These are phyloP conservation scores for Herpetomonas tarakana DNA, from an alignment of 208 protist species.

Conservation along the genomic window DNA sequence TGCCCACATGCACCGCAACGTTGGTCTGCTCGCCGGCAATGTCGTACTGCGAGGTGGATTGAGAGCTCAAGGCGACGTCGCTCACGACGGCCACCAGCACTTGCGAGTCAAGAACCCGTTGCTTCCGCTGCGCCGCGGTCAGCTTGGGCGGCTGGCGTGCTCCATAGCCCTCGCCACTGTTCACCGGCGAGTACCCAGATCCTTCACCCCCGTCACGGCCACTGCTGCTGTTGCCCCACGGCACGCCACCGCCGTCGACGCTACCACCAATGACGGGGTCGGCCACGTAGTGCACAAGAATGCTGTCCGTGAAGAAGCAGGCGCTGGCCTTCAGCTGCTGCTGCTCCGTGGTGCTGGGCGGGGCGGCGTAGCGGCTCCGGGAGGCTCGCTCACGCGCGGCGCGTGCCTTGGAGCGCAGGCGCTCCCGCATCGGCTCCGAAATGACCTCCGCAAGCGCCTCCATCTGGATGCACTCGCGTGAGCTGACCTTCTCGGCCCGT, in stretches of 20 bases:
- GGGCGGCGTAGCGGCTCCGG: constrained; percentile 54
- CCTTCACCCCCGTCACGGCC: too few relatives aligned
- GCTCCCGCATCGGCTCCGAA: constrained; percentile 36
- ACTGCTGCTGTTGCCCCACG: too few relatives aligned
- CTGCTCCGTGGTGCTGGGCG: constrained; percentile 59
- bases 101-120: not conserved
- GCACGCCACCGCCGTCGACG: not conserved
- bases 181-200: not conserved
- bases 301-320: constrained; percentile 66
- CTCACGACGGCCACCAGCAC: constrained; percentile 30
- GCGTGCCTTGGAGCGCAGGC: constrained; percentile 44
- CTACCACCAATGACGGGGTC: constrained; percentile 41
- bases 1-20: constrained; percentile 49
- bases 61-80: constrained; percentile 30
- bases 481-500: constrained; percentile 50
- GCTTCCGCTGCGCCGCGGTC: not conserved
- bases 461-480: constrained; percentile 80
- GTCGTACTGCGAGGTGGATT: constrained; percentile 48
- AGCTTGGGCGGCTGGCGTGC: not conserved
- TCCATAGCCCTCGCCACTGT: constrained; percentile 1
- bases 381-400: constrained; percentile 52
- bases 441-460: constrained; percentile 76
- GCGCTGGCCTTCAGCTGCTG: constrained; percentile 58
- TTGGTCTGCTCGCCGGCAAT: constrained; percentile 55
- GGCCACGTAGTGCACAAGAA: constrained; percentile 70